Conservation (phyloP, 768 basidiomycete genomes). For the Nidularia sp. region DNA sequence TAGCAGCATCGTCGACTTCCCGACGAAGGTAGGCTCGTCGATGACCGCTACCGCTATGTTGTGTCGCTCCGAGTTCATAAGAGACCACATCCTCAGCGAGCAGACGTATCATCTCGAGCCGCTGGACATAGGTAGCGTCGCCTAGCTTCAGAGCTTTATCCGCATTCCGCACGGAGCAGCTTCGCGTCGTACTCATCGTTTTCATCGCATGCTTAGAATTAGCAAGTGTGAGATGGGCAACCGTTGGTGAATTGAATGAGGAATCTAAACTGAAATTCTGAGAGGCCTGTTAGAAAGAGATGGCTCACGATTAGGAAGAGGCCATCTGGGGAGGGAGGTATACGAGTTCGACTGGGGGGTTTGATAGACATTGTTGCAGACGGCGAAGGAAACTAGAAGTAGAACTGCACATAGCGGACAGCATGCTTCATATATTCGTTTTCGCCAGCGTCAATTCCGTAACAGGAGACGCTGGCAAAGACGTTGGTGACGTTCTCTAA, state of each 20-base stretch:
- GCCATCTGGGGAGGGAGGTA: constrained; percentile 62
- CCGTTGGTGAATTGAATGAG: constrained; percentile 90
- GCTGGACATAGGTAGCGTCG: constrained; percentile 74
- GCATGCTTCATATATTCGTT: too few relatives aligned
- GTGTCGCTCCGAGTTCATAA: not conserved
- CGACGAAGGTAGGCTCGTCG: constrained; percentile 85
- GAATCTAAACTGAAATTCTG: constrained; percentile 81
- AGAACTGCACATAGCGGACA: too few relatives aligned
- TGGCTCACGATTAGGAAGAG: constrained; percentile 30
- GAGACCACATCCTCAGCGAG: constrained; percentile 45
- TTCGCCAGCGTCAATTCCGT: too few relatives aligned
- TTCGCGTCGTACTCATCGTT: constrained; percentile 59
- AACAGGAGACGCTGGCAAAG: too few relatives aligned
- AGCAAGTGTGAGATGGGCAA: constrained; percentile 78
- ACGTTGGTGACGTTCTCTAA: too few relatives aligned
- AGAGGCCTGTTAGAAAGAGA: constrained; percentile 14
- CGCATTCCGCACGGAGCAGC: constrained; percentile 76
- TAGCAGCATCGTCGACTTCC: constrained; percentile 64
- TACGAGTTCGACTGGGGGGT: constrained; percentile 54
- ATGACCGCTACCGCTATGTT: constrained; percentile 79
- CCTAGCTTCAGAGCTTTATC: constrained; percentile 72
- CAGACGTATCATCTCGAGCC: constrained; percentile 84
- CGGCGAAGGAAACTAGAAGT: constrained; percentile 27
- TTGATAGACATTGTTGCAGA: constrained; percentile 39
- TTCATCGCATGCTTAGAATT: constrained; percentile 23